A percentile compares a stretch with the other conserved stretches of the same genome.
phyloP scores from a whole-genome alignment of 768 basidiomycete species.

The Dacryopinax spathularia region DNA sequence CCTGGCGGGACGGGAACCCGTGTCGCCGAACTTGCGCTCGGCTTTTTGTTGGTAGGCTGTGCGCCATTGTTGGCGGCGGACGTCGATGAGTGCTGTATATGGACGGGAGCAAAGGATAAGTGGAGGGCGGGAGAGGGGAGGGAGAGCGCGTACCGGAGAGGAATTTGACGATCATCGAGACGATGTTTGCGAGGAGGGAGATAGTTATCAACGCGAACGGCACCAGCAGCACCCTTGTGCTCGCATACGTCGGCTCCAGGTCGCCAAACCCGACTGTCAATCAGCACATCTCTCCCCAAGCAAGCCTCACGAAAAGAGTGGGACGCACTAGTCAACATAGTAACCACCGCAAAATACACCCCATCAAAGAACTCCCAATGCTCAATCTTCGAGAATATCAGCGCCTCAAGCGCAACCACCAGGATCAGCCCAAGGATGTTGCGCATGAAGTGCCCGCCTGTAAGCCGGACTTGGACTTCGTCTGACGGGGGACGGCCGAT shows the following conservation, averaged over 20 bases:
- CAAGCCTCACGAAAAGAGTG: neutral
- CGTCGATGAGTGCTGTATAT: constrained; percentile 6
- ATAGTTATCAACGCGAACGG: constrained; percentile 24
- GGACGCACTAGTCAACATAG: constrained; percentile 7
- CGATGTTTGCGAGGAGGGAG: constrained; percentile 21
- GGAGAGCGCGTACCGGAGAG: no score
- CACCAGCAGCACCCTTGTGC: constrained; percentile 10
- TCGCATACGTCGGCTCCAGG: neutral
- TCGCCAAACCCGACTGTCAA: constrained; percentile 11
- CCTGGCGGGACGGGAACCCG: constrained; percentile 14
- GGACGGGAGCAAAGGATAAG: no score
- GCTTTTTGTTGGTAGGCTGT: constrained; percentile 16
- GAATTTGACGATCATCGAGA: constrained; percentile 13
- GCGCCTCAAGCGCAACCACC: constrained; percentile 20
- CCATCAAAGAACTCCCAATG: constrained; percentile 23
- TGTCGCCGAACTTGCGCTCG: neutral
- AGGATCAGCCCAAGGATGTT: constrained; percentile 12
- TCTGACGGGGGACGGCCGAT: no score
- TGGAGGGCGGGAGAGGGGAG: no score
- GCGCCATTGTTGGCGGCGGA: constrained; percentile 18
- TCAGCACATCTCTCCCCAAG: neutral
- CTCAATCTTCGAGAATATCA: constrained; percentile 22
- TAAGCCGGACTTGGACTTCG: no score
- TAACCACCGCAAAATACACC: constrained; percentile 15
- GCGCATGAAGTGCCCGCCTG: constrained; percentile 19